Percentiles rank a stretch among this genome's conserved stretches.
Evolutionary conservation across 208 protist species (phyloP).

Genomic region (Leishmania gerbilli): DNA sequence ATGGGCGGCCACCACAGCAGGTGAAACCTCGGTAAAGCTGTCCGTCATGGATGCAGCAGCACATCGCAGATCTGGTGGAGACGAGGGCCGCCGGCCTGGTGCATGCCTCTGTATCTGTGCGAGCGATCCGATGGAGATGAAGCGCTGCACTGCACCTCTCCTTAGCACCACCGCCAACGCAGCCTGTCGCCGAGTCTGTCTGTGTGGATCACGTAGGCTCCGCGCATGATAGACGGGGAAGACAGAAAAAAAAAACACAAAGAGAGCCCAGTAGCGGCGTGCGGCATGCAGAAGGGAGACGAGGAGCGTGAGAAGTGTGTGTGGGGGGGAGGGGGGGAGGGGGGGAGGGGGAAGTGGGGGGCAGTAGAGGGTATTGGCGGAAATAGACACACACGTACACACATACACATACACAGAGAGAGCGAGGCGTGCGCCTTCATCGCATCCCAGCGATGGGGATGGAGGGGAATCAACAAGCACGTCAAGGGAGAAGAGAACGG

Average conservation of each 20-base stretch:
- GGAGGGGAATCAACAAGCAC: background rate
- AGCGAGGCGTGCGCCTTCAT: background rate
- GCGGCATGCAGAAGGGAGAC: background rate
- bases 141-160: background rate
- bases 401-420: background rate
- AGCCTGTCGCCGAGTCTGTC: background rate
- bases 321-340: background rate
- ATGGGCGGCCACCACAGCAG: constrained; percentile 18
- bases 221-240: background rate
- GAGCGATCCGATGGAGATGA: background rate
- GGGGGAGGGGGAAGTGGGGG: background rate
- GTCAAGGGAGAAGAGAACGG: background rate
- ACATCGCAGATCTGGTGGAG: background rate
- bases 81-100: background rate
- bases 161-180: background rate
- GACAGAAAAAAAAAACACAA: background rate
- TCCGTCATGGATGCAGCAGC: constrained; percentile 14
- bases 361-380: background rate
- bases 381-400: background rate
- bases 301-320: background rate
- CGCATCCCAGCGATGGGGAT: background rate
- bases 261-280: background rate
- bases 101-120: constrained; percentile 2
- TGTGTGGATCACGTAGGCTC: background rate
- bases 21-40: constrained; percentile 22